A percentile compares a stretch with the other conserved stretches of the same genome.
phyloP scores from a whole-genome alignment of 1,139 yeast genomes.

The Hemisphaericaspora subhashii region DNA sequence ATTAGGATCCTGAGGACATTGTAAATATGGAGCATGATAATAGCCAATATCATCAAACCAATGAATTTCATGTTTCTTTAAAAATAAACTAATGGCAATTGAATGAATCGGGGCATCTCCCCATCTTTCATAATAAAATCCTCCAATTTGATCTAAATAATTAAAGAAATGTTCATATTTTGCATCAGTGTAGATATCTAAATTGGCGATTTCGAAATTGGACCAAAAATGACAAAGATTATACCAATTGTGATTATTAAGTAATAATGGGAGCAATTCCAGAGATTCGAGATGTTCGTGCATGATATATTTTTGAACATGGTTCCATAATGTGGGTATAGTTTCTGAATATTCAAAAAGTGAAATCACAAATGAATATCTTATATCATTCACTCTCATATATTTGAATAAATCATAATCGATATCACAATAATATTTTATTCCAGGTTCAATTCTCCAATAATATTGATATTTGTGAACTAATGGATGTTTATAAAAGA shows the following conservation, averaged over 20 bases:
- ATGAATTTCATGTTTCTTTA: slow-evolving; percentile 25
- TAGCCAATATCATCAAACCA: slow-evolving; percentile 38
- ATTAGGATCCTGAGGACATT: slow-evolving; percentile 29
- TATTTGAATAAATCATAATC: slow-evolving; percentile 28
- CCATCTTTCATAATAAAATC: slow-evolving; percentile 43
- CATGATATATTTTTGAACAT: slow-evolving; percentile 19
- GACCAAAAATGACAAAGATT: slow-evolving; percentile 43
- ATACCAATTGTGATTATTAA: slow-evolving; percentile 22
- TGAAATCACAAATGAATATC: slow-evolving; percentile 29
- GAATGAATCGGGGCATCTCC: slow-evolving; percentile 45
- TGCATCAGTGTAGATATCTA: slow-evolving; percentile 24
- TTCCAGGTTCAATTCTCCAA: slow-evolving; percentile 40
- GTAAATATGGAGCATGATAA: slow-evolving; percentile 34
- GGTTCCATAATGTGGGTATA: slow-evolving; percentile 33
- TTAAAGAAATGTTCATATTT: slow-evolving; percentile 27
- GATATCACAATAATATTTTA: slow-evolving; percentile 29
- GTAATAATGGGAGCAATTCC: slow-evolving; percentile 15
- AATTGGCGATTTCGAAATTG: slow-evolving; percentile 37
- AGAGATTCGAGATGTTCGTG: slow-evolving; percentile 15
- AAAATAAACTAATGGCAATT: slow-evolving; percentile 26
- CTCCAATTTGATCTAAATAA: slow-evolving; percentile 31
- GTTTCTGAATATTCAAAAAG: slow-evolving; percentile 36
- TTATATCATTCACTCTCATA: slow-evolving; percentile 23
- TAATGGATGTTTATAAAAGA: slow-evolving; percentile 32
- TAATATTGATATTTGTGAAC: slow-evolving; percentile 31